Evolutionary conservation across 2,329 filamentous ascomycete genomes (phyloP).

Genomic region (Paraphaeosphaeria sporulosa): DNA sequence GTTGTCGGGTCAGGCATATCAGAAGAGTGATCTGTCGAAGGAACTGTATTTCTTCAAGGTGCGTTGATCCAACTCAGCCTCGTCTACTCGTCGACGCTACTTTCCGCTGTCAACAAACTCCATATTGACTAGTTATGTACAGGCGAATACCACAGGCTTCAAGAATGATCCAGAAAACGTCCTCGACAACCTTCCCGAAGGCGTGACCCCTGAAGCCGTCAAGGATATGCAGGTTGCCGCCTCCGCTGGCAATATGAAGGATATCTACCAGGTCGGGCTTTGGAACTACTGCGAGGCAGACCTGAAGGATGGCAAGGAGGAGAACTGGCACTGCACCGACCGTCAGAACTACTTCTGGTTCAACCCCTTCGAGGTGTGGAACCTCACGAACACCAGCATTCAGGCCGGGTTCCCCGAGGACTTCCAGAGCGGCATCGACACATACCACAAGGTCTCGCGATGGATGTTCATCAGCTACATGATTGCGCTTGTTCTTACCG

Average conservation of each 20-base stretch:
- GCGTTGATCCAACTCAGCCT: conserved; percentile 54
- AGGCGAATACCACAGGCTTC: conserved; percentile 59
- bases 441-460: conserved; percentile 76
- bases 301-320: conserved; percentile 59
- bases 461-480: conserved; percentile 87
- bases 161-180: conserved; percentile 56
- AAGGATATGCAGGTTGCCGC: conserved; percentile 49
- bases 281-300: conserved; percentile 84
- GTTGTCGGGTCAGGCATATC: conserved; percentile 64
- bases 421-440: conserved; percentile 71
- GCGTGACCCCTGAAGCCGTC: conserved; percentile 43
- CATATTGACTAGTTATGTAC: conserved; percentile 24
- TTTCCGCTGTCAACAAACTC: not conserved
- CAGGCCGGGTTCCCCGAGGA: conserved; percentile 67
- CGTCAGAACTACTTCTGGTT: conserved; percentile 79
- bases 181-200: conserved; percentile 34
- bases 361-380: conserved; percentile 72
- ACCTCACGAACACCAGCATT: conserved; percentile 63
- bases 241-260: conserved; percentile 59
- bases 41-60: conserved; percentile 64
- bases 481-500: conserved; percentile 74
- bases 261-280: conserved; percentile 81
- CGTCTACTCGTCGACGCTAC: conserved; percentile 47
- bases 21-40: conserved; percentile 55
- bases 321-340: conserved; percentile 70